These are phyloP conservation scores for Beauveria bassiana DNA, from an alignment of 2,329 filamentous ascomycete genomes.

Conservation along the genomic window DNA sequence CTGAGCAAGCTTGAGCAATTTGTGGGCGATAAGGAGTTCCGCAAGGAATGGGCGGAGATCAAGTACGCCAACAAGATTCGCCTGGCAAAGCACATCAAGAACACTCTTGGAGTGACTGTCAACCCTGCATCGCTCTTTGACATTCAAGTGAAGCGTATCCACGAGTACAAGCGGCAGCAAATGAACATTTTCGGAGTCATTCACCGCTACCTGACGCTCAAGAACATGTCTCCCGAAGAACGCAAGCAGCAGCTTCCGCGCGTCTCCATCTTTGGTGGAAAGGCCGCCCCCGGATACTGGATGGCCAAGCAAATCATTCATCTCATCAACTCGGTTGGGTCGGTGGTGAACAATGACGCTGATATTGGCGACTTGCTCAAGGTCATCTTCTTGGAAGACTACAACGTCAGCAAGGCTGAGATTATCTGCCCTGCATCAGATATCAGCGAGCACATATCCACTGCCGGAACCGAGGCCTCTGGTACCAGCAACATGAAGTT, in stretches of 20 bases:
- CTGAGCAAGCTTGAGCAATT: conserved; percentile 80
- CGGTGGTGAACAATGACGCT: conserved; percentile 83
- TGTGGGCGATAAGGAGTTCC: conserved; percentile 81
- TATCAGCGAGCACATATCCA: conserved; percentile 97
- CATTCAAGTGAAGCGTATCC: conserved; percentile 97
- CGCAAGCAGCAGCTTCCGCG: conserved; percentile 79
- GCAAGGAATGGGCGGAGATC: conserved; percentile 92
- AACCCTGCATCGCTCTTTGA: conserved; percentile 88
- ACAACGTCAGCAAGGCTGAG: conserved; percentile 99
- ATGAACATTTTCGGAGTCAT: conserved; percentile 99
- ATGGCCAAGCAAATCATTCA: conserved; percentile 99
- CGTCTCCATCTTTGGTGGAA: conserved; percentile 94
- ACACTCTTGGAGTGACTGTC: conserved; percentile 69
- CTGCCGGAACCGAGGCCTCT: conserved; percentile 81
- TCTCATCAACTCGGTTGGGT: conserved; percentile 84
- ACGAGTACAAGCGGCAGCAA: conserved; percentile 98
- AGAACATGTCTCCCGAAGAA: conserved; percentile 74
- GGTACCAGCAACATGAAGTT: conserved; percentile 99
- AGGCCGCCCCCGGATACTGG: conserved; percentile 97
- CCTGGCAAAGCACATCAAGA: conserved; percentile 85
- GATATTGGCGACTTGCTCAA: conserved; percentile 93
- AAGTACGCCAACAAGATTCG: conserved; percentile 94
- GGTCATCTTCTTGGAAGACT: conserved; percentile 95
- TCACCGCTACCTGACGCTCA: conserved; percentile 84
- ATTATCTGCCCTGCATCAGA: conserved; percentile 93